phyloP scores from a whole-genome alignment of 1,284 basidiomycete species.

The Papiliotrema terrestris region DNA sequence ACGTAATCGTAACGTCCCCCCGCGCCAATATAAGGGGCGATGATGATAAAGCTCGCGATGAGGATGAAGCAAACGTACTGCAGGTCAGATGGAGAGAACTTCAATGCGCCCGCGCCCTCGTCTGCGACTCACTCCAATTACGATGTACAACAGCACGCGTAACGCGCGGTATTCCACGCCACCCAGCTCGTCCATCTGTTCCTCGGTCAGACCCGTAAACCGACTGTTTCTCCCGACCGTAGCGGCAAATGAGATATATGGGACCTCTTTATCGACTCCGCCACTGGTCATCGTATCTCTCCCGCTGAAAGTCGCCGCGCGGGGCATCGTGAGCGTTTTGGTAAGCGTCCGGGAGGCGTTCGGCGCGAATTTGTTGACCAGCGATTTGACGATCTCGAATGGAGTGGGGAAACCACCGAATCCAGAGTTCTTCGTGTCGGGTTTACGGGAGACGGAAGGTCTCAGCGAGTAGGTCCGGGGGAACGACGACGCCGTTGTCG shows the following conservation, averaged over 20 bases:
- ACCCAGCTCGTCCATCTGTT: slow-evolving; percentile 86
- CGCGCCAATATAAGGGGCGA: slow-evolving; percentile 72
- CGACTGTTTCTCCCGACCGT: slow-evolving; percentile 80
- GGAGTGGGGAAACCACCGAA: slow-evolving; percentile 92
- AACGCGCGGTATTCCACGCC: slow-evolving; percentile 93
- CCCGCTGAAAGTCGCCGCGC: slow-evolving; percentile 60
- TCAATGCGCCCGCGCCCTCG: slow-evolving; percentile 27
- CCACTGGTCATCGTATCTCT: slow-evolving; percentile 57
- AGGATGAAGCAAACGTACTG: slow-evolving; percentile 73
- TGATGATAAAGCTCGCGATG: slow-evolving; percentile 63
- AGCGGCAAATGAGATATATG: slow-evolving; percentile 83
- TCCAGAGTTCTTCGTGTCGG: slow-evolving; percentile 37
- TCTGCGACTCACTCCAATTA: slow-evolving; percentile 57
- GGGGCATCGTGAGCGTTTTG: slow-evolving; percentile 68
- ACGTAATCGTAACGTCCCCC: slow-evolving; percentile 52
- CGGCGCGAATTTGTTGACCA: slow-evolving; percentile 61
- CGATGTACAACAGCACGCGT: slow-evolving; percentile 71
- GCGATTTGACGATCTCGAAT: slow-evolving; percentile 55
- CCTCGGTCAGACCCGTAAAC: slow-evolving; percentile 74
- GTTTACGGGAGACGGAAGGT: slow-evolving; percentile 38
- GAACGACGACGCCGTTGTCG: slow-evolving; percentile 29
- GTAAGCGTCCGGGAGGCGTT: slow-evolving; percentile 55
- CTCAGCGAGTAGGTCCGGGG: slow-evolving; percentile 46
- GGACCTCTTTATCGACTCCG: slow-evolving; percentile 55
- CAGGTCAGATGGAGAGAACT: slow-evolving; percentile 14